phyloP scores from a whole-genome alignment of 306 rosid genomes.

The Cotoneaster glaucophyllus region DNA sequence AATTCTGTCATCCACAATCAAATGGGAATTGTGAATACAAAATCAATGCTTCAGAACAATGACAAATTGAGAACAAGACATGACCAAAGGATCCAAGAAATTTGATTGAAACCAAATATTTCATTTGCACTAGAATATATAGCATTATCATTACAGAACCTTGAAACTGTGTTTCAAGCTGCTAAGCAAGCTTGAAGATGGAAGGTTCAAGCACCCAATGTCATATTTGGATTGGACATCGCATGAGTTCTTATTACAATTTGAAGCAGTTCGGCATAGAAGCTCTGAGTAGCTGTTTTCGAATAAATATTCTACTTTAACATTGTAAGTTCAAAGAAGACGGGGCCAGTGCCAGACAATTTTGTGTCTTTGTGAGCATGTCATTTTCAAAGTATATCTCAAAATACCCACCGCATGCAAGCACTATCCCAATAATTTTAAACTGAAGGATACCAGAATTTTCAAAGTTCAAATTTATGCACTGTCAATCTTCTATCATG shows the following conservation, averaged over 20 bases:
- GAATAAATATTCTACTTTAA: background rate
- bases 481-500: background rate
- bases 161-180: background rate
- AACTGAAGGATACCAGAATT: no score
- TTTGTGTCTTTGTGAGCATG: background rate
- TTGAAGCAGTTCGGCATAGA: background rate
- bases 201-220: background rate
- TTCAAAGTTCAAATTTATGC: background rate
- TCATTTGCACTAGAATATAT: background rate
- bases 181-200: background rate
- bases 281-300: background rate
- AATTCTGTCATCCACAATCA: conserved; percentile 56
- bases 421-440: background rate
- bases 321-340: no score
- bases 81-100: background rate
- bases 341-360: background rate
- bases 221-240: background rate
- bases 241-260: background rate
- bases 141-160: background rate
- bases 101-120: background rate
- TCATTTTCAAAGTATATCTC: background rate
- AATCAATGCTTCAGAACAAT: background rate
- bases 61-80: background rate
- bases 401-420: background rate
- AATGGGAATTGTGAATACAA: background rate